Conservation (phyloP, 352 stramenopile genomes). For the Globisporangium lucens region DNA sequence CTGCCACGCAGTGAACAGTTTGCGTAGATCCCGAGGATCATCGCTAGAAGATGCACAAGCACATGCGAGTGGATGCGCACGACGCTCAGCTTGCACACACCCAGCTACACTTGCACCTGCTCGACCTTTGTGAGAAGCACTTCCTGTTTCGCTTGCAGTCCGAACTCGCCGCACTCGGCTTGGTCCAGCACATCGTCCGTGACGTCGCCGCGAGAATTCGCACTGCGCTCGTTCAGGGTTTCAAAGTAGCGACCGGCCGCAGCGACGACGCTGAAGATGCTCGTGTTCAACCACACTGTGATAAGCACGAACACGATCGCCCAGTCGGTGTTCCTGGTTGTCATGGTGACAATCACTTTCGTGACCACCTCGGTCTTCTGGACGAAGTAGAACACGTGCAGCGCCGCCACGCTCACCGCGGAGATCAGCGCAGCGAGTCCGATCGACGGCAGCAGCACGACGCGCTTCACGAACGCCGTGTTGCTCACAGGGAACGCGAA, state of each 20-base stretch:
- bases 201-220: slow-evolving; percentile 35
- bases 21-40: slow-evolving; percentile 45
- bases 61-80: slow-evolving; percentile 49
- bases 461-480: slow-evolving; percentile 37
- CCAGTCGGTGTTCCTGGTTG: slow-evolving; percentile 34
- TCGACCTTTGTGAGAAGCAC: slow-evolving; percentile 53
- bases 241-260: slow-evolving; percentile 37
- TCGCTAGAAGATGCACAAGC: slow-evolving; percentile 31
- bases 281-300: slow-evolving; percentile 44
- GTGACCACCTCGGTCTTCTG: slow-evolving; percentile 39
- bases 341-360: slow-evolving; percentile 20
- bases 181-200: slow-evolving; percentile 50
- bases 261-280: slow-evolving; percentile 32
- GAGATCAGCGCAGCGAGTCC: slow-evolving; percentile 39
- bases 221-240: slow-evolving; percentile 29
- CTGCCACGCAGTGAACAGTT: slow-evolving; percentile 20
- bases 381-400: slow-evolving; percentile 62
- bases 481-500: slow-evolving; percentile 52
- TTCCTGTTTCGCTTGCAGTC: slow-evolving; percentile 61
- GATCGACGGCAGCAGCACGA: slow-evolving; percentile 40
- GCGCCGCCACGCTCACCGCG: slow-evolving; percentile 31
- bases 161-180: slow-evolving; percentile 62
- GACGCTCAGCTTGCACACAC: slow-evolving; percentile 50
- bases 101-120: slow-evolving; percentile 50
- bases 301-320: slow-evolving; percentile 34